Evolutionary conservation across 768 basidiomycete genomes (phyloP).

Genomic region (Boletus rubescentipes): DNA sequence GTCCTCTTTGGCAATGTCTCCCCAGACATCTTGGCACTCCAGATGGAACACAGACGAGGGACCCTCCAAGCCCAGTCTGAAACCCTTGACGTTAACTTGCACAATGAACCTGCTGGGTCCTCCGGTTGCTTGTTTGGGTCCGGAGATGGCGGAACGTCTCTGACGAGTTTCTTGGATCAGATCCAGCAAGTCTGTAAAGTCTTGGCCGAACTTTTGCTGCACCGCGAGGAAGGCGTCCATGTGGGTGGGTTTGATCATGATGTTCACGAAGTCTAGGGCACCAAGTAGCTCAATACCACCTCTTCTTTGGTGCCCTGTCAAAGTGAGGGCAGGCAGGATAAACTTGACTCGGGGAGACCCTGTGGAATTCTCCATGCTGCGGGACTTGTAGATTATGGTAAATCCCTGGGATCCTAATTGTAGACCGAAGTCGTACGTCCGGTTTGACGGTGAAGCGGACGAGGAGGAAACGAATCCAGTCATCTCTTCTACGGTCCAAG

Average conservation of each 20-base stretch:
- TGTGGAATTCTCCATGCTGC: conserved; percentile 30
- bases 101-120: conserved; percentile 41
- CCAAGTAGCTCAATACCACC: conserved; percentile 50
- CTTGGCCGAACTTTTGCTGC: conserved; percentile 87
- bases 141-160: conserved; percentile 18
- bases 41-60: conserved; percentile 69
- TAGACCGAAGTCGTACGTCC: conserved; percentile 55
- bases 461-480: conserved; percentile 48
- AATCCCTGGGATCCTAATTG: conserved; percentile 62
- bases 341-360: conserved; percentile 57
- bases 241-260: conserved; percentile 77
- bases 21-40: conserved; percentile 73
- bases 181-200: conserved; percentile 77
- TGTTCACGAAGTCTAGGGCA: conserved; percentile 65
- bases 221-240: conserved; percentile 83
- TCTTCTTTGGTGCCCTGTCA: conserved; percentile 57
- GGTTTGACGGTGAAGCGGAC: conserved; percentile 30
- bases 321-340: conserved; percentile 60
- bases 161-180: conserved; percentile 62
- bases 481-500: conserved; percentile 62
- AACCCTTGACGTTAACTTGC: conserved; percentile 71
- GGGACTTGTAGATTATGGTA: conserved; percentile 53
- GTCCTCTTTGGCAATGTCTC: conserved; percentile 48
- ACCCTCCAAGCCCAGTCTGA: conserved; percentile 77
- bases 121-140: conserved; percentile 11